phyloP scores from a whole-genome alignment of 495 filamentous ascomycete genomes.

The Lasiosphaeria ovina region DNA sequence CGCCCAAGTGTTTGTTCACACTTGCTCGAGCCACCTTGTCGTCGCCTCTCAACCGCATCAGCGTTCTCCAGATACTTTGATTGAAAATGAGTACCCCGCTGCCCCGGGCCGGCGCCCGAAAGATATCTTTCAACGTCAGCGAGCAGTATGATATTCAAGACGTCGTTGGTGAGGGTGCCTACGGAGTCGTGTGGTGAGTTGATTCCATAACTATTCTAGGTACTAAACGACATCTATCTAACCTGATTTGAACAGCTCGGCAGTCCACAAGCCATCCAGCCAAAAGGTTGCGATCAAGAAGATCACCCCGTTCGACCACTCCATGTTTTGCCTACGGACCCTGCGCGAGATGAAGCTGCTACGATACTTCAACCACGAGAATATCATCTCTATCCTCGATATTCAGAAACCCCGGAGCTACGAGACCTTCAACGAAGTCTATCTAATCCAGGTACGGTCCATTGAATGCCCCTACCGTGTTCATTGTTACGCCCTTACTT shows the following conservation, averaged over 20 bases:
- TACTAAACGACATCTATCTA: background rate
- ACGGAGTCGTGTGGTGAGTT: constrained; percentile 95
- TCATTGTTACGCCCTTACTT: background rate
- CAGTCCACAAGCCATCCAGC: constrained; percentile 95
- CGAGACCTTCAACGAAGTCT: constrained; percentile 95
- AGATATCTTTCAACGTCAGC: constrained; percentile 99
- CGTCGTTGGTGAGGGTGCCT: constrained; percentile 98
- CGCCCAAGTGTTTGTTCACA: constrained; percentile 18
- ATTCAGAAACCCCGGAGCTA: constrained; percentile 97
- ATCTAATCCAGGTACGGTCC: constrained; percentile 84
- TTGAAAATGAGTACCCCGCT: constrained; percentile 33
- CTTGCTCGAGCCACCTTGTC: background rate
- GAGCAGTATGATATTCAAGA: constrained; percentile 99
- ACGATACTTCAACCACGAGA: constrained; percentile 99
- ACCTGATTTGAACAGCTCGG: constrained; percentile 61
- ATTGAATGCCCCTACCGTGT: background rate
- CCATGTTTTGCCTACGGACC: constrained; percentile 97
- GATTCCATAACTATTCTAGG: no score
- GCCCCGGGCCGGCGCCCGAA: constrained; percentile 62
- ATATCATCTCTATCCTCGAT: constrained; percentile 99
- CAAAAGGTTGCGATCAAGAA: constrained; percentile 99
- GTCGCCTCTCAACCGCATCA: constrained; percentile 2
- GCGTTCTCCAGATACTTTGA: background rate
- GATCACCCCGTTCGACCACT: constrained; percentile 98
- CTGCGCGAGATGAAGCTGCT: constrained; percentile 99